Conservation (phyloP, 805 yeast genomes). For the Myxozyma geophila region DNA sequence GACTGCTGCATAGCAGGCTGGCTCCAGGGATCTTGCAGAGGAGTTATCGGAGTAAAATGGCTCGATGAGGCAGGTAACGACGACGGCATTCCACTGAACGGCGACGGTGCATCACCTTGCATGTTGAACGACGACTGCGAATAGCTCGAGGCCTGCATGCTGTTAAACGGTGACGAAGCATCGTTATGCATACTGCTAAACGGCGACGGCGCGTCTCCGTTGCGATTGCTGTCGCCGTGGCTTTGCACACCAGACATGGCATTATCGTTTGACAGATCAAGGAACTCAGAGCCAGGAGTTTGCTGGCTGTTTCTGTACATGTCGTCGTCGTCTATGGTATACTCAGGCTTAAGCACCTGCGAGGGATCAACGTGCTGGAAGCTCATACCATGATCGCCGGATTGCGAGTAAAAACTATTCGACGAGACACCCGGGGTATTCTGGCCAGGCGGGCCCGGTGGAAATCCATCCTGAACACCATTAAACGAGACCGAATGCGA, state of each 20-base stretch:
- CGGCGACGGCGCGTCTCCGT: constrained; percentile 8
- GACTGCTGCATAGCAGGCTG: constrained; percentile 2
- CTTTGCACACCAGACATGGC: constrained; percentile 15
- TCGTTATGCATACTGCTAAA: constrained; percentile 3
- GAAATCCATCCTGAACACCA: constrained; percentile 30
- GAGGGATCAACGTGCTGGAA: constrained; percentile 34
- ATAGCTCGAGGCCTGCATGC: constrained; percentile 6
- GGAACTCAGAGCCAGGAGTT: constrained; percentile 22
- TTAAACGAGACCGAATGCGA: constrained; percentile 27
- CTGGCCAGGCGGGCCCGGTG: constrained; percentile 31
- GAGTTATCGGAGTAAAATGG: constrained; percentile 4
- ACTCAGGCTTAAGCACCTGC: constrained; percentile 25
- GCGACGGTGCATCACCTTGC: constrained; percentile 11
- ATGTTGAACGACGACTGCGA: constrained; percentile 5
- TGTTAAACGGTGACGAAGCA: constrained; percentile 12
- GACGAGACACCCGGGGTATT: constrained; percentile 30
- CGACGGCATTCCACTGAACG: constrained; percentile 13
- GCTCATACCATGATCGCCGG: constrained; percentile 1
- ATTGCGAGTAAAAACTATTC: constrained; percentile 10
- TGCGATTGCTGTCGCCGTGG: not conserved
- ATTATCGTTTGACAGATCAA: constrained; percentile 24
- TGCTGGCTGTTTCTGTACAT: not conserved
- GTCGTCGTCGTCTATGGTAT: constrained; percentile 29
- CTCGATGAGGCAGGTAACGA: constrained; percentile 24
- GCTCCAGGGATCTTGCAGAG: constrained; percentile 22